A percentile compares a stretch with the other conserved stretches of the same genome.
Evolutionary conservation across 345 rosid genomes (phyloP).

Genomic region (Populus nigra): DNA sequence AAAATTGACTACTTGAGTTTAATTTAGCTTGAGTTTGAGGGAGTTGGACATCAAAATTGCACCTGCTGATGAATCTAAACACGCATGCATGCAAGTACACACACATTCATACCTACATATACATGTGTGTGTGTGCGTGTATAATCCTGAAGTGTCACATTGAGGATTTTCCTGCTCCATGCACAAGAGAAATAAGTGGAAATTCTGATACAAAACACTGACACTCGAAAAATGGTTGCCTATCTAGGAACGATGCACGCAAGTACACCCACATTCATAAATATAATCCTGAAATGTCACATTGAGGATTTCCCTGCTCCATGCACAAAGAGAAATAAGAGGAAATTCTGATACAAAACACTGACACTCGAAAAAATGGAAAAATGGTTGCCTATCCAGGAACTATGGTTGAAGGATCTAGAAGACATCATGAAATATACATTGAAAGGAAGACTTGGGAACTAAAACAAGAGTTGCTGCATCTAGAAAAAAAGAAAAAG

Average conservation of each 20-base stretch:
- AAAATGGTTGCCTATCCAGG: background rate
- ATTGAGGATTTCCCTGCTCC: background rate
- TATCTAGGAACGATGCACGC: background rate
- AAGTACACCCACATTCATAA: too few relatives aligned
- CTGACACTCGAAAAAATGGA: background rate
- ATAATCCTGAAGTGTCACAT: background rate
- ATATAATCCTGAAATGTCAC: background rate
- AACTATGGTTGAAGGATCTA: background rate
- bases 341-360: background rate
- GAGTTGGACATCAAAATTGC: background rate
- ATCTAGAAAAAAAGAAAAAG: background rate
- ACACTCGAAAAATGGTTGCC: background rate
- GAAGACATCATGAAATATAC: background rate
- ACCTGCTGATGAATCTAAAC: background rate
- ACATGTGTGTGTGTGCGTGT: background rate
- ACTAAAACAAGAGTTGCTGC: background rate
- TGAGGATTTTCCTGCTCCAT: background rate
- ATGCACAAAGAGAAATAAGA: background rate
- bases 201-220: background rate
- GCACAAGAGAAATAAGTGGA: background rate
- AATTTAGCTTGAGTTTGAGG: background rate
- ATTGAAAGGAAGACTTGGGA: background rate
- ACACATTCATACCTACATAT: background rate
- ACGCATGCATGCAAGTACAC: background rate
- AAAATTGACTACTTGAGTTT: background rate